Conservation (phyloP, 1,284 basidiomycete genomes). For the Sanghuangporus sanghuang region DNA sequence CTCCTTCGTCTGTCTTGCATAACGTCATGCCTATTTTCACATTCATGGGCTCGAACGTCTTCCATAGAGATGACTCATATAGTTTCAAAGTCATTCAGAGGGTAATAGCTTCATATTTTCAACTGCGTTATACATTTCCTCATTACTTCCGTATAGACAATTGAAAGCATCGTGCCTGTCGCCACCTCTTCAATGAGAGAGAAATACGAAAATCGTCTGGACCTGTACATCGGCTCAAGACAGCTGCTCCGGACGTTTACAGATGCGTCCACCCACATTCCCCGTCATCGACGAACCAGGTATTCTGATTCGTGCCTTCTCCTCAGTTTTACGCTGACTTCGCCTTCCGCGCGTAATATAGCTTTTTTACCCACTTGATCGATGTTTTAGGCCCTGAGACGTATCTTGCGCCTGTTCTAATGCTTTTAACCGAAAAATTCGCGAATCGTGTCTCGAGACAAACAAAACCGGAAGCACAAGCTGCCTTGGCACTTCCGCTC, state of each 20-base stretch:
- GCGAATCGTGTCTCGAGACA: conserved; percentile 70
- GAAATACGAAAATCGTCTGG: conserved; percentile 46
- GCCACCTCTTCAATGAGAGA: conserved; percentile 75
- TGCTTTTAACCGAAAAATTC: conserved; percentile 82
- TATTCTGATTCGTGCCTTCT: conserved; percentile 32
- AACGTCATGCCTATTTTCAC: conserved; percentile 99
- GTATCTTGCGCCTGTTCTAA: conserved; percentile 80
- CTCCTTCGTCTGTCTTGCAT: conserved; percentile 88
- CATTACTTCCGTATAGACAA: conserved; percentile 51
- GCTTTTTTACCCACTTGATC: conserved; percentile 91
- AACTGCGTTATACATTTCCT: background rate
- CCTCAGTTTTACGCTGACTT: conserved; percentile 16
- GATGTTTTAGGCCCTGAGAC: conserved; percentile 78
- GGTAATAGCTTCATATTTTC: conserved; percentile 36
- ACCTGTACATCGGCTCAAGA: conserved; percentile 61
- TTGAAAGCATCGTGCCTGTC: conserved; percentile 91
- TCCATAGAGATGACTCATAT: conserved; percentile 95
- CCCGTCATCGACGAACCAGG: conserved; percentile 81
- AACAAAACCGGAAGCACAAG: conserved; percentile 51
- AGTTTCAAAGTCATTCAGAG: conserved; percentile 94
- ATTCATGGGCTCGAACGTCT: conserved; percentile 95
- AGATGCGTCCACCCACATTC: conserved; percentile 83
- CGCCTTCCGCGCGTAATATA: conserved; percentile 26
- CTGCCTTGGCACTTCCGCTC: conserved; percentile 61
- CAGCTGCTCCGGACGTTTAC: conserved; percentile 86